These are phyloP conservation scores for Fistulinella cinereoalba DNA, from an alignment of 1,284 basidiomycete genomes.

Conservation along the genomic window DNA sequence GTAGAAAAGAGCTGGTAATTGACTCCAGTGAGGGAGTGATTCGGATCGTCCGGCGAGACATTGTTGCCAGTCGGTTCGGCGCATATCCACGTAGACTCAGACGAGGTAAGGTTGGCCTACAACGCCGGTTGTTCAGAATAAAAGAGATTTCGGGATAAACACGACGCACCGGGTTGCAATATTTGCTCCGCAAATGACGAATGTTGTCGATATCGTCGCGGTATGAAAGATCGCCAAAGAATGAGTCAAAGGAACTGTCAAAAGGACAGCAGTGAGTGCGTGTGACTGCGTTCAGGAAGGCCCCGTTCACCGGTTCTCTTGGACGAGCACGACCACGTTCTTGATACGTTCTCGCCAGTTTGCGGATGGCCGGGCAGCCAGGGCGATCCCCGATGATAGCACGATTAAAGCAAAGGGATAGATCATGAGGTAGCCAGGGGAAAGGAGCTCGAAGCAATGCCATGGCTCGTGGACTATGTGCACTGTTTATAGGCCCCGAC, in stretches of 20 bases:
- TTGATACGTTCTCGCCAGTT: constrained; percentile 27
- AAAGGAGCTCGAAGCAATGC: neutral
- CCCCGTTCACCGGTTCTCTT: constrained; percentile 24
- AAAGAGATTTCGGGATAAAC: neutral
- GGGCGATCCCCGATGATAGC: constrained; percentile 2
- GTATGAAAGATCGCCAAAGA: constrained; percentile 30
- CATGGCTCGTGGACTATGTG: constrained; percentile 5
- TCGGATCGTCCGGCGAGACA: constrained; percentile 27
- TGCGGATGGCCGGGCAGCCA: constrained; percentile 2
- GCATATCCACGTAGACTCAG: constrained; percentile 14
- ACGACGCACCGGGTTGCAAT: constrained; percentile 25
- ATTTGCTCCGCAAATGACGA: constrained; percentile 16
- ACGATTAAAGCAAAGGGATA: constrained; percentile 5
- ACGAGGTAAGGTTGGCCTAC: constrained; percentile 14
- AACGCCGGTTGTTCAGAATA: neutral
- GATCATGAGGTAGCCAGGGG: no score
- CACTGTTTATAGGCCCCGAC: no score
- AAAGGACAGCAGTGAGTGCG: neutral
- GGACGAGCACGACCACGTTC: constrained; percentile 27
- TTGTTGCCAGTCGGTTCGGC: constrained; percentile 19
- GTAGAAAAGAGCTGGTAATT: constrained; percentile 26
- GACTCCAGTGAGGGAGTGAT: constrained; percentile 24
- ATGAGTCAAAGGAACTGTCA: constrained; percentile 24
- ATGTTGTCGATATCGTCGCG: constrained; percentile 24
- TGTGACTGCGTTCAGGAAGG: neutral